phyloP scores from a whole-genome alignment of 441 rosid species.

The Croton setiger region DNA sequence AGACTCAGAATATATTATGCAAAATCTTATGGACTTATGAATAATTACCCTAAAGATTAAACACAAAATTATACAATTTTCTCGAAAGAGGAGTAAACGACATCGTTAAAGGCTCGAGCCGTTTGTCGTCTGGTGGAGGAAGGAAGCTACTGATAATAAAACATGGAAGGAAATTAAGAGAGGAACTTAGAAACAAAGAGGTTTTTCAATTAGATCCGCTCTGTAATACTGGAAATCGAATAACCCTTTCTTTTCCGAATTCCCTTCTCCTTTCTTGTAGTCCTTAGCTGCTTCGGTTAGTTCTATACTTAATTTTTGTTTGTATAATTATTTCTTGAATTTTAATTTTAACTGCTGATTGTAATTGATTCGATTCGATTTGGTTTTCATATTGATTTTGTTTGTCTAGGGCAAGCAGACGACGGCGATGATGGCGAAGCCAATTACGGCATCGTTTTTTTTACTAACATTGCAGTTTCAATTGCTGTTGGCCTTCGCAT shows the following conservation, averaged over 20 bases:
- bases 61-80: too few species aligned
- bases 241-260: not conserved
- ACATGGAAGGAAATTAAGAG: too few species aligned
- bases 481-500: constrained; percentile 36
- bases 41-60: too few species aligned
- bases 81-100: too few species aligned
- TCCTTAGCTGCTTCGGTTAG: not conserved
- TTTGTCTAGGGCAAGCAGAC: not conserved
- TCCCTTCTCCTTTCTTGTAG: not conserved
- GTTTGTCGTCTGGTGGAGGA: too few species aligned
- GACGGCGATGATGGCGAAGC: constrained; percentile 23
- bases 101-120: too few species aligned
- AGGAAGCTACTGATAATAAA: too few species aligned
- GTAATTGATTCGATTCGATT: not conserved
- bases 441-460: constrained; percentile 30
- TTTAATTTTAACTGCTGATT: not conserved
- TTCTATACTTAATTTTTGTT: not conserved
- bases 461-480: constrained; percentile 30
- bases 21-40: too few species aligned
- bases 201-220: not conserved
- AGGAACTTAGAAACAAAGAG: too few species aligned
- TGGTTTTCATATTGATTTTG: not conserved
- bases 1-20: too few species aligned
- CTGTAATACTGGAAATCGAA: too few species aligned
- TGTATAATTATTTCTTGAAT: not conserved